Evolutionary conservation across 2,329 filamentous ascomycete genomes (phyloP), one percentile per base, ranked within the genome.

Genomic region (Fusarium bactridioides): DNA sequence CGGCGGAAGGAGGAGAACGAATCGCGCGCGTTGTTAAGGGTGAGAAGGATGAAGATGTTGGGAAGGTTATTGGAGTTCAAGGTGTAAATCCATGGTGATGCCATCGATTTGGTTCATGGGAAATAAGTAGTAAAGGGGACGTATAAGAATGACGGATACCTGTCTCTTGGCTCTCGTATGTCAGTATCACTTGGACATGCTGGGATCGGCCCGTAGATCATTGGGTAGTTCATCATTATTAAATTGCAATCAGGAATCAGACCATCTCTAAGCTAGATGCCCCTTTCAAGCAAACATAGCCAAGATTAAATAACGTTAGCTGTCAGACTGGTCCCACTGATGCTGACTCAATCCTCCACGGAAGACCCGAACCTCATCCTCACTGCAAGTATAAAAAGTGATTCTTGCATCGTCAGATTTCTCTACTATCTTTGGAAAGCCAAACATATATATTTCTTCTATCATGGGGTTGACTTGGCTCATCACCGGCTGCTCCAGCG

Each of bases 401-500:
- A 10, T 1, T 6, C 6, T 19, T 6, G 4, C 18, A 15, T 6
- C 4, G 4, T 5, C 7, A 10, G 3, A 10, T 2, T 13, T 1
- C 10, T 15, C 47, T 13, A 4, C 2, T 0, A 10, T 23, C 12
- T 0, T 37, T 15, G 21, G 2, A 4, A 16, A 15, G 5, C 10
- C n/a, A 10, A 11, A 5, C 3, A 19, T 10, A n/a, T 2, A 9
- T 5, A n/a, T 2, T 21, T 19, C 2, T 3, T 8, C 3, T 0
- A 41, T 38, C 13, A 74, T 74, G 69, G 16, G 18, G 29, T n/a
- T 58, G 3, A 81, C 79, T 3, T 83, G 80, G 81, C 44, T 85
- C 21, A 81, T 85, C 43, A 85, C 84, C 3, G 83, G 83, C 50
- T 83, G 82, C 71, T 84, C 83, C 13, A 84, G 80, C 54, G 83